Evolutionary conservation across 1,284 basidiomycete genomes (phyloP).

Genomic region (Puccinia coronata): DNA sequence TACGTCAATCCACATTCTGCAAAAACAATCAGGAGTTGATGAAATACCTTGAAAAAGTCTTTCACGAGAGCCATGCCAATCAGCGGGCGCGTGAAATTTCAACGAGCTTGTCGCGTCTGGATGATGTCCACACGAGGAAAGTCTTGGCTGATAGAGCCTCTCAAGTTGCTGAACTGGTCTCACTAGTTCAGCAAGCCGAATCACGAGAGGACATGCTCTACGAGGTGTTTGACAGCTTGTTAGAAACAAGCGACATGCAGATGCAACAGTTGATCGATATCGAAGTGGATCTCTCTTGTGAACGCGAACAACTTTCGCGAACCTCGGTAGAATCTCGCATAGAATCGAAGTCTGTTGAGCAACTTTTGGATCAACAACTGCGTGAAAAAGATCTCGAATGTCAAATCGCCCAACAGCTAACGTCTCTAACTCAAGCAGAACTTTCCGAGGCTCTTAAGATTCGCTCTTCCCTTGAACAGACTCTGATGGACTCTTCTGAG

Average conservation of each 20-base stretch:
- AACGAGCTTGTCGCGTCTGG: background rate
- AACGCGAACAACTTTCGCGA: background rate
- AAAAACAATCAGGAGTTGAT: conserved; percentile 6
- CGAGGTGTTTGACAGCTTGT: conserved; percentile 20
- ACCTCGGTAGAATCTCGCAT: background rate
- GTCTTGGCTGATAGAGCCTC: conserved; percentile 25
- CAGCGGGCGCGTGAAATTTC: background rate
- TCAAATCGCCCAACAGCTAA: conserved; percentile 1
- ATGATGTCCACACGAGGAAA: conserved; percentile 25
- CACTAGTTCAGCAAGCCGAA: conserved; percentile 17
- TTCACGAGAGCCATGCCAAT: background rate
- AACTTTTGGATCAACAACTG: background rate
- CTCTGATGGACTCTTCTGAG: background rate
- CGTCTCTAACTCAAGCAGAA: background rate
- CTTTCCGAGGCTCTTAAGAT: background rate
- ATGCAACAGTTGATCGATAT: conserved; percentile 6
- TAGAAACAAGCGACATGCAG: conserved; percentile 28
- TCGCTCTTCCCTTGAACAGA: conserved; percentile 3
- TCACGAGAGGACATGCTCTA: conserved; percentile 32
- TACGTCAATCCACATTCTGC: background rate
- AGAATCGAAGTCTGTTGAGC: background rate
- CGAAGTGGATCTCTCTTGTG: background rate
- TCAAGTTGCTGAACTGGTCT: conserved; percentile 34
- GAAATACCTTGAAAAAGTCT: conserved; percentile 4
- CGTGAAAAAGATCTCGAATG: conserved; percentile 19